phyloP scores from a whole-genome alignment of 2,329 filamentous ascomycete genomes.

The Pseudovirgaria hyperparasitica region DNA sequence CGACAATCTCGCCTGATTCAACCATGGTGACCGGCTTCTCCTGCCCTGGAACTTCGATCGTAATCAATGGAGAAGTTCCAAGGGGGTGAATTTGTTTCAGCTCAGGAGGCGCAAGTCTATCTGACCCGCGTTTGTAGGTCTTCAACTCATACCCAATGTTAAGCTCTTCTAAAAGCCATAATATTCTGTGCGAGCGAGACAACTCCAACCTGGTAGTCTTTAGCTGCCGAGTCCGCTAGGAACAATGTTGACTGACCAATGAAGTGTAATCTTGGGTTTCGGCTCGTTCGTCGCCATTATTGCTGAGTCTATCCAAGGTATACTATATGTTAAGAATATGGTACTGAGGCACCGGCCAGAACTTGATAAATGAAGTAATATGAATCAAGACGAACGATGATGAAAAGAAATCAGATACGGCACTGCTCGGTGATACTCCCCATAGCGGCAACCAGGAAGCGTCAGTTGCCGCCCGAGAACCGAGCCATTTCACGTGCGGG shows the following conservation, averaged over 20 bases:
- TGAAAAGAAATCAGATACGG: no score
- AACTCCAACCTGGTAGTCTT: slow-evolving; percentile 77
- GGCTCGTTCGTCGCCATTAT: neutral
- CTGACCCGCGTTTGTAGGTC: slow-evolving; percentile 55
- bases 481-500: no score
- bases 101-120: slow-evolving; percentile 60
- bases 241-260: no score
- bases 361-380: neutral
- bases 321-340: neutral
- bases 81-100: slow-evolving; percentile 70
- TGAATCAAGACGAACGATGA: neutral
- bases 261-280: neutral
- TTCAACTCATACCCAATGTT: slow-evolving; percentile 68
- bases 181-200: slow-evolving; percentile 69
- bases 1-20: slow-evolving; percentile 68
- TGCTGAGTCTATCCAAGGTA: neutral
- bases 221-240: no score
- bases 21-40: slow-evolving; percentile 51
- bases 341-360: neutral
- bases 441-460: no score
- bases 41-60: slow-evolving; percentile 40
- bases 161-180: slow-evolving; percentile 80
- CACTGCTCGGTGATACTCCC: no score
- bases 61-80: slow-evolving; percentile 74
- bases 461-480: no score